phyloP scores from a whole-genome alignment of 176 grass and related monocot species.

The Triticum aestivum region IWGSC_CS_RefSeq_v2.1 NC_057806.1:12594445-12594944 shows the following conservation, averaged over 20 bases:
- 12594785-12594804: constrained; percentile 39
- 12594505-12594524: too few relatives aligned
- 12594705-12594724: background rate
- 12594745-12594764: constrained; percentile 16
- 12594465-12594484: too few relatives aligned
- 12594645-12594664: background rate
- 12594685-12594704: background rate
- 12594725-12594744: constrained; percentile 3
- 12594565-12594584: too few relatives aligned
- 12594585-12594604: too few relatives aligned
- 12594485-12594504: too few relatives aligned
- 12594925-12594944: constrained; percentile 95
- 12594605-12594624: too few relatives aligned
- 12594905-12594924: constrained; percentile 88
- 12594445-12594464: too few relatives aligned
- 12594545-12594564: too few relatives aligned
- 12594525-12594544: too few relatives aligned
- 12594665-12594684: background rate
- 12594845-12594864: background rate
- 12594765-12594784: constrained; percentile 30
- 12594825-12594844: constrained; percentile 16
- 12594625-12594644: too few relatives aligned
- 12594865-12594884: background rate
- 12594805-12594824: constrained; percentile 2
- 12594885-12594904: constrained; percentile 41